These are phyloP conservation scores for Corymbia calophylla DNA, from an alignment of 441 rosid species.

Conservation along the genomic window DNA sequence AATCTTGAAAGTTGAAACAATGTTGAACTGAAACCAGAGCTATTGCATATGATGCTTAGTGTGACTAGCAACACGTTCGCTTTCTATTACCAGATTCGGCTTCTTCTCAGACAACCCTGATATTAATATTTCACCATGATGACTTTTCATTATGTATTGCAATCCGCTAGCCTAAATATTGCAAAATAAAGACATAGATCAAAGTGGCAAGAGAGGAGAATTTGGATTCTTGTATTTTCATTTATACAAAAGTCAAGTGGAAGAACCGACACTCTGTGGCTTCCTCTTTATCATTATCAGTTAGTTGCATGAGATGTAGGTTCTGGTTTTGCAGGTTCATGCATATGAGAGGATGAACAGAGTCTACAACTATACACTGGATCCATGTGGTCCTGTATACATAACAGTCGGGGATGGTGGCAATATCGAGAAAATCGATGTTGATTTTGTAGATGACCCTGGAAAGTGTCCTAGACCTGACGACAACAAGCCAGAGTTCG, in stretches of 20 bases:
- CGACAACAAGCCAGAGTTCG: conserved; percentile 47
- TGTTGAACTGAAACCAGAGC: background rate
- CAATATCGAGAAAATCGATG: conserved; percentile 50
- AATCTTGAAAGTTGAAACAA: background rate
- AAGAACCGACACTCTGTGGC: background rate
- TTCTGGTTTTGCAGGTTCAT: conserved; percentile 33
- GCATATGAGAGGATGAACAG: conserved; percentile 65
- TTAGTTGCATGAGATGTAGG: conserved; percentile 10
- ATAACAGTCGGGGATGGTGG: conserved; percentile 59
- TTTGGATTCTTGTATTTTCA: background rate
- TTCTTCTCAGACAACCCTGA: background rate
- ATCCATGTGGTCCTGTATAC: conserved; percentile 51
- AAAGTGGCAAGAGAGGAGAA: background rate
- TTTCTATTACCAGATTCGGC: background rate
- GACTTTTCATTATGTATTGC: background rate
- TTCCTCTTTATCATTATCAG: background rate
- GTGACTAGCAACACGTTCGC: background rate
- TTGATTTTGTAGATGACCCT: conserved; percentile 48
- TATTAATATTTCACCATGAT: background rate
- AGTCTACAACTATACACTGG: conserved; percentile 44
- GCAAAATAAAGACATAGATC: background rate
- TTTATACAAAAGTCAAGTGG: background rate
- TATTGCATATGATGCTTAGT: background rate
- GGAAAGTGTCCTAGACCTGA: conserved; percentile 48
- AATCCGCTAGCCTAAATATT: background rate